Conservation (phyloP, 1,139 yeast species). For the Taphrina flavorubra region DNA sequence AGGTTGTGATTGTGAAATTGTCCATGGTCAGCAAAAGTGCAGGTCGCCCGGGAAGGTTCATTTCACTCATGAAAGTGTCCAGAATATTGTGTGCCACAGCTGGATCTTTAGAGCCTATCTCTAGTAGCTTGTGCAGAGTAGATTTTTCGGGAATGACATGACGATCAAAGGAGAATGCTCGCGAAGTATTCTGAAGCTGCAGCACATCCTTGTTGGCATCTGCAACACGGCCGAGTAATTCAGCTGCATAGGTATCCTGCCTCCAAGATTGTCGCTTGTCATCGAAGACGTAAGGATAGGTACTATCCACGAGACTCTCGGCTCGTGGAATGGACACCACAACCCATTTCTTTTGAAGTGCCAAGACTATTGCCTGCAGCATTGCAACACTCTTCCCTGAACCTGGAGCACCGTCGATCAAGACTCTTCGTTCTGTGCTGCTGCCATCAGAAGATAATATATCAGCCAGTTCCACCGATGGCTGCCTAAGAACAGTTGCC, state of each 20-base stretch:
- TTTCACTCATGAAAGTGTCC: slow-evolving; percentile 35
- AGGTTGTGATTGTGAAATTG: slow-evolving; percentile 35
- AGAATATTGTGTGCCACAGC: slow-evolving; percentile 33
- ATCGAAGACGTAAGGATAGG: slow-evolving; percentile 38
- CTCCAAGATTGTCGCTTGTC: slow-evolving; percentile 29
- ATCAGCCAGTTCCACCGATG: slow-evolving; percentile 25
- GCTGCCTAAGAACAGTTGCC: slow-evolving; percentile 41
- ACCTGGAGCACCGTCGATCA: slow-evolving; percentile 42
- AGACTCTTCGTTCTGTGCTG: slow-evolving; percentile 30
- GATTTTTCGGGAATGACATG: slow-evolving; percentile 21
- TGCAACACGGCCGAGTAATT: slow-evolving; percentile 31
- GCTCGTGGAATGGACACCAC: slow-evolving; percentile 43
- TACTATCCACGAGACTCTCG: slow-evolving; percentile 41
- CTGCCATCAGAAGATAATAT: slow-evolving; percentile 29
- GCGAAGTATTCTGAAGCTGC: slow-evolving; percentile 26
- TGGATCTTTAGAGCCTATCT: slow-evolving; percentile 30
- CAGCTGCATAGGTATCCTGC: slow-evolving; percentile 41
- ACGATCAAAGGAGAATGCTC: slow-evolving; percentile 21
- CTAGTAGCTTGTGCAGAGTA: slow-evolving; percentile 26
- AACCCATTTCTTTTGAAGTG: slow-evolving; percentile 39
- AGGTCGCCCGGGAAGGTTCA: slow-evolving; percentile 36
- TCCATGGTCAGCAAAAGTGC: slow-evolving; percentile 40
- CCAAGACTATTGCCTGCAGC: slow-evolving; percentile 43
- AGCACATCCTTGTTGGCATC: slow-evolving; percentile 40
- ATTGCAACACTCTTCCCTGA: slow-evolving; percentile 42